Evolutionary conservation across 75 land plant species (phyloP).

Genomic region (Cupressus sempervirens): DNA sequence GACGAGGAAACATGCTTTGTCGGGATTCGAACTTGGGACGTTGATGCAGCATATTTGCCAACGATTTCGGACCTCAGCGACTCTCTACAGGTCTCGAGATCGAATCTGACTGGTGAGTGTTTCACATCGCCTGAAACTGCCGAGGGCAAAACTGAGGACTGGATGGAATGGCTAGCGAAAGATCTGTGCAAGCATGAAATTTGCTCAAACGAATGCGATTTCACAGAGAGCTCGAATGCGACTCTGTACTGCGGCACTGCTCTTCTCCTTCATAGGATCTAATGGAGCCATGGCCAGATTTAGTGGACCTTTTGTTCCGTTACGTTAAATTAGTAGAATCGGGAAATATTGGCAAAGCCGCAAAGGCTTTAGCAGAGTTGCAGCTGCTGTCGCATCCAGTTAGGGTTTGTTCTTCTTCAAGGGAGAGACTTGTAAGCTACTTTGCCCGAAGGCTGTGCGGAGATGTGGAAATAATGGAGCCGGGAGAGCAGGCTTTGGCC

Average conservation of each 20-base stretch:
- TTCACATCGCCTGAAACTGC: neutral
- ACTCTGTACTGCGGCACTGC: constrained; percentile 1
- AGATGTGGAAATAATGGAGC: neutral
- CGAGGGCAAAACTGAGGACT: constrained; percentile 46
- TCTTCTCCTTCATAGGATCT: neutral
- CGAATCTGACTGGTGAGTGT: neutral
- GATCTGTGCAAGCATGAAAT: neutral
- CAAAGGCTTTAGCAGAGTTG: constrained; percentile 15
- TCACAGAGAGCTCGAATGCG: constrained; percentile 23
- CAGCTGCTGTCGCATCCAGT: constrained; percentile 16
- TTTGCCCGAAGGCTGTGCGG: constrained; percentile 18
- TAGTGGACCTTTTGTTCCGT: neutral
- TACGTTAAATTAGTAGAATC: neutral
- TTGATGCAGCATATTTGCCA: neutral
- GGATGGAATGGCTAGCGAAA: constrained; percentile 53
- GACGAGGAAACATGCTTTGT: neutral
- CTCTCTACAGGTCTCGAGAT: neutral
- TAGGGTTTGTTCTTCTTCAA: constrained; percentile 14
- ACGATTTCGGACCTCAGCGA: neutral
- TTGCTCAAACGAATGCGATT: constrained; percentile 14
- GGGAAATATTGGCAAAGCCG: neutral
- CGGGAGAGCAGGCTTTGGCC: constrained; percentile 15
- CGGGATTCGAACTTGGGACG: neutral
- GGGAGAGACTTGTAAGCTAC: constrained; percentile 22
- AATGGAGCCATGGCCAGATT: neutral